These are phyloP conservation scores for Phytophthora pini DNA, from an alignment of 352 stramenopile species.

Conservation along the genomic window DNA sequence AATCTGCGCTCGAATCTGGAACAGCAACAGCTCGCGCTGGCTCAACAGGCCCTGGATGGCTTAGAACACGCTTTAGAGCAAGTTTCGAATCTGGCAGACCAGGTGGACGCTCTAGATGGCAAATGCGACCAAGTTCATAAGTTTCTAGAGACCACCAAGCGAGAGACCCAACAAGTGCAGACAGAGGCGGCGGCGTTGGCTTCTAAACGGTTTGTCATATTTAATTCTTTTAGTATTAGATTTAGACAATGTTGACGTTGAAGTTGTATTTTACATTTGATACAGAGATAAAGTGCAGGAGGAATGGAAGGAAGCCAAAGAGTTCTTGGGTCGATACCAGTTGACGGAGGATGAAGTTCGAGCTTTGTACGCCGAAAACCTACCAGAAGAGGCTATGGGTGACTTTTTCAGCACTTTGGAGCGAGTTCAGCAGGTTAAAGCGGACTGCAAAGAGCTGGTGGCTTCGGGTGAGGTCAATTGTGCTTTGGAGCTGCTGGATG, in stretches of 20 bases:
- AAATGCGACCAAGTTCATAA: slow-evolving; percentile 58
- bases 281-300: slow-evolving; percentile 51
- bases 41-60: slow-evolving; percentile 51
- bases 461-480: slow-evolving; percentile 49
- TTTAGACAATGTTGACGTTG: slow-evolving; percentile 2
- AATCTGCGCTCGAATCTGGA: slow-evolving; percentile 57
- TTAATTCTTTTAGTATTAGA: neutral
- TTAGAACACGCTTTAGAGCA: slow-evolving; percentile 52
- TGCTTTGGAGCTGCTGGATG: slow-evolving; percentile 88
- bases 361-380: slow-evolving; percentile 46
- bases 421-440: slow-evolving; percentile 73
- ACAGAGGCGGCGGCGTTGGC: slow-evolving; percentile 54
- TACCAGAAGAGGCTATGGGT: slow-evolving; percentile 55
- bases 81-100: slow-evolving; percentile 38
- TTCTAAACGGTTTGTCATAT: slow-evolving; percentile 42
- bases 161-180: slow-evolving; percentile 71
- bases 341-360: slow-evolving; percentile 73
- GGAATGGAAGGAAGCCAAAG: slow-evolving; percentile 54
- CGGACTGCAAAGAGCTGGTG: slow-evolving; percentile 72
- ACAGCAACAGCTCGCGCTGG: slow-evolving; percentile 58
- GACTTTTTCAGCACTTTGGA: slow-evolving; percentile 77
- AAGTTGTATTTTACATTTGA: slow-evolving; percentile 18
- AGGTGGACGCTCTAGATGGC: slow-evolving; percentile 52
- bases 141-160: slow-evolving; percentile 70
- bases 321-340: slow-evolving; percentile 79